phyloP scores from a whole-genome alignment of 306 rosid genomes.

The Ceratonia siliqua region DNA sequence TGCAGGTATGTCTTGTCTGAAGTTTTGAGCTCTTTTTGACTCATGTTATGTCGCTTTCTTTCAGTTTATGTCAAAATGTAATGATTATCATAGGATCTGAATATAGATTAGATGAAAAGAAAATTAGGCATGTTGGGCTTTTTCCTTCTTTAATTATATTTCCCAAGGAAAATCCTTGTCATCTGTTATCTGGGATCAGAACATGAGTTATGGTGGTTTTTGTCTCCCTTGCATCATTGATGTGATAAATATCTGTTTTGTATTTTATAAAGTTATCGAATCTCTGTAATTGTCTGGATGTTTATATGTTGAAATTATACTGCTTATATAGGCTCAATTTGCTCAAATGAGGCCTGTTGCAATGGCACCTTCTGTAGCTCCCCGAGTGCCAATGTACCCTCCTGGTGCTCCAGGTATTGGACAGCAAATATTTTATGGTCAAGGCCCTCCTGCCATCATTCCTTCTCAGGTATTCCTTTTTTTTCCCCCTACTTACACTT shows the following conservation, averaged over 20 bases:
- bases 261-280: constrained; percentile 13
- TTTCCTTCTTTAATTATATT: background rate
- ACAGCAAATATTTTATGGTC: constrained; percentile 95
- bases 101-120: background rate
- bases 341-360: constrained; percentile 92
- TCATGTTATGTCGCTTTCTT: no score
- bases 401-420: constrained; percentile 97
- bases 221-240: background rate
- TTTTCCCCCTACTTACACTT: background rate
- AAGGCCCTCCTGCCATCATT: constrained; percentile 95
- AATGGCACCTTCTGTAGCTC: constrained; percentile 85
- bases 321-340: constrained; percentile 78
- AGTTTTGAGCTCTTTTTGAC: background rate
- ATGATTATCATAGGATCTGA: constrained; percentile 6
- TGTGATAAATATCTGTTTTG: background rate
- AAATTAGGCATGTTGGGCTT: background rate
- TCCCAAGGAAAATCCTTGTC: background rate
- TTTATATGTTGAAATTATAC: constrained; percentile 23
- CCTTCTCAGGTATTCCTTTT: constrained; percentile 83
- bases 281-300: background rate
- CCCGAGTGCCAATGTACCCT: constrained; percentile 96
- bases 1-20: constrained; percentile 69
- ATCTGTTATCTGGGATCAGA: constrained; percentile 1
- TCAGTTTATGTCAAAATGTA: background rate
- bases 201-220: background rate